Conservation (phyloP, 768 basidiomycete genomes). For the Kwoniella botswanensis region DNA sequence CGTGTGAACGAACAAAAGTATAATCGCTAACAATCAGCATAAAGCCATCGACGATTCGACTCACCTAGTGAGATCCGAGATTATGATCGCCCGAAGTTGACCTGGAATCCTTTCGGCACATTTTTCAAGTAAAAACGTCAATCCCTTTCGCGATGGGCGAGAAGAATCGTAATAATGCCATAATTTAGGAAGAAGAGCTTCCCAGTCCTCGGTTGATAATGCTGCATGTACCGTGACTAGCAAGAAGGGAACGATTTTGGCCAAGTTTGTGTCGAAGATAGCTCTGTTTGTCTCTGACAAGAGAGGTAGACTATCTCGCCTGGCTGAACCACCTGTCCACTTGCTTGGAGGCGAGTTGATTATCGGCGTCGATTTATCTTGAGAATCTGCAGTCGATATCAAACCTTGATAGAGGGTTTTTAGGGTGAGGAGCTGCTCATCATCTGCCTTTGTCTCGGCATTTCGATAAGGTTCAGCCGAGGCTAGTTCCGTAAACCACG, state of each 20-base stretch:
- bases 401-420: constrained; percentile 12
- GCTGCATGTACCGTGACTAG: constrained; percentile 39
- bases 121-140: constrained; percentile 42
- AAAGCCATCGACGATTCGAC: not conserved
- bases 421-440: constrained; percentile 8
- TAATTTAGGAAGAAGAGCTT: constrained; percentile 24
- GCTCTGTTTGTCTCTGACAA: not conserved
- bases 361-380: constrained; percentile 6
- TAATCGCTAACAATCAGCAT: constrained; percentile 16
- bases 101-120: constrained; percentile 36
- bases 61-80: constrained; percentile 26
- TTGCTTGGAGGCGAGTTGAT: constrained; percentile 10
- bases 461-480: constrained; percentile 6
- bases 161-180: constrained; percentile 29
- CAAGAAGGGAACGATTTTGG: constrained; percentile 5
- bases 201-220: constrained; percentile 42
- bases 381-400: not conserved
- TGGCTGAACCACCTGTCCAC: constrained; percentile 5
- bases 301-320: constrained; percentile 8
- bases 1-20: constrained; percentile 16
- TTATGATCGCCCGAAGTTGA: constrained; percentile 26
- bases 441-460: constrained; percentile 3
- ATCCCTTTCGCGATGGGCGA: not conserved
- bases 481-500: constrained; percentile 24
- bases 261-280: constrained; percentile 7